Evolutionary conservation across 441 rosid genomes (phyloP), one percentile per base, ranked within the genome.

Genomic region (Daphne laureola): DNA sequence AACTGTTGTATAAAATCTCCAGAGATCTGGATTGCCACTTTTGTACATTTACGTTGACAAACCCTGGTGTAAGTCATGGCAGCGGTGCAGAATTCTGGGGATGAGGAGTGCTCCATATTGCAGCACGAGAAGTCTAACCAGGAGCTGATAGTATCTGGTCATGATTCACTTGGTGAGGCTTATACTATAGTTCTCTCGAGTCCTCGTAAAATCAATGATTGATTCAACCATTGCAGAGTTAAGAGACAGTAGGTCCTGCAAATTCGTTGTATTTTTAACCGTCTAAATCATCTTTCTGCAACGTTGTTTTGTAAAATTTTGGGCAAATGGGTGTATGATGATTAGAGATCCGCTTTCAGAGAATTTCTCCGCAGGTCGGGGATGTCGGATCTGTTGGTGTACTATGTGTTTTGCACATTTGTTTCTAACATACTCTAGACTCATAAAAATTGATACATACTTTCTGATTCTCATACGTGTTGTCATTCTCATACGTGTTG

Each of bases 231-330:
- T 62, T 52, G 25, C 44, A 15, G 43, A 35, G 62, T 55, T 55
- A 49, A 45, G 46, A 40, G 43, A 59, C 49, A 45, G 25, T 25
- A 58, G 54, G 36, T 46, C 57, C n/a, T 53, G 43, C 38, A 51
- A 40, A 27, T 51, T 54, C 38, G 62, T 48, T 40, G 17, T 53
- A 12, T 25, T 31, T 17, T 52, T 5, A 57, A 52, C 41, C 8
- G 26, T 13, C 13, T 25, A 8, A 14, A 49, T 52, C 54, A 54
- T 53, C 17, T 51, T 58, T 49, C 40, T 17, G 51, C 41, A 14
- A 56, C 40, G 40, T 45, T 66, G 62, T 59, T 53, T 61, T 72
- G 62, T 58, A 63, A 60, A 65, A 59, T 60, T 67, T 67, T 65
- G 67, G 38, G 38, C 38, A 9, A 31, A 5, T 31, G 38, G 38